Conservation (phyloP, 768 basidiomycete genomes). For the Pleurotus ostreatus region DNA sequence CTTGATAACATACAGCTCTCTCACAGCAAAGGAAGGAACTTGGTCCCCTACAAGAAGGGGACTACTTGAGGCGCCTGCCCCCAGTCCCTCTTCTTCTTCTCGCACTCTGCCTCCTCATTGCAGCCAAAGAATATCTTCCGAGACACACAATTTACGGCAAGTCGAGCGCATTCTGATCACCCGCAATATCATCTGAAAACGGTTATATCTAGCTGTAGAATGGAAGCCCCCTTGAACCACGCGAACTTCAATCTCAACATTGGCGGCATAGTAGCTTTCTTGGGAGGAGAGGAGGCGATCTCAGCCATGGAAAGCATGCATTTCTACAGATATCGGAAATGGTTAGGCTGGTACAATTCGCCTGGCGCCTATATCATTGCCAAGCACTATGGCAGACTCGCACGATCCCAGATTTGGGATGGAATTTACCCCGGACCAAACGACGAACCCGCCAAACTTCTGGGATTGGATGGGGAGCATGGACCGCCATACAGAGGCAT, state of each 20-base stretch:
- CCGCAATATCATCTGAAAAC: too few relatives aligned
- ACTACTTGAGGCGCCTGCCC: too few relatives aligned
- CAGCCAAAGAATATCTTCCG: too few relatives aligned
- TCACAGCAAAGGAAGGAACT: too few relatives aligned
- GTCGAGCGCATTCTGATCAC: too few relatives aligned
- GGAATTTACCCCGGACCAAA: conserved; percentile 29
- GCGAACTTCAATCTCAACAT: conserved; percentile 16
- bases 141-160: too few relatives aligned
- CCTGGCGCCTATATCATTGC: conserved; percentile 27
- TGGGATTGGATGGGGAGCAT: conserved; percentile 19
- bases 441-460: conserved; percentile 22
- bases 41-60: too few relatives aligned
- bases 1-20: too few relatives aligned
- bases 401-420: conserved; percentile 27
- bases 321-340: conserved; percentile 24
- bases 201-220: too few relatives aligned
- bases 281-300: conserved; percentile 30
- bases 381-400: conserved; percentile 24
- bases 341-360: conserved; percentile 34
- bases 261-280: conserved; percentile 27
- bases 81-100: too few relatives aligned
- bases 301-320: conserved; percentile 30
- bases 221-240: too few relatives aligned
- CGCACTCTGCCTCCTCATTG: too few relatives aligned
- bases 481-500: conserved; percentile 22